Evolutionary conservation across 768 basidiomycete species (phyloP), one percentile per base, ranked within the genome.

Genomic region (Tulasnella sp.): DNA sequence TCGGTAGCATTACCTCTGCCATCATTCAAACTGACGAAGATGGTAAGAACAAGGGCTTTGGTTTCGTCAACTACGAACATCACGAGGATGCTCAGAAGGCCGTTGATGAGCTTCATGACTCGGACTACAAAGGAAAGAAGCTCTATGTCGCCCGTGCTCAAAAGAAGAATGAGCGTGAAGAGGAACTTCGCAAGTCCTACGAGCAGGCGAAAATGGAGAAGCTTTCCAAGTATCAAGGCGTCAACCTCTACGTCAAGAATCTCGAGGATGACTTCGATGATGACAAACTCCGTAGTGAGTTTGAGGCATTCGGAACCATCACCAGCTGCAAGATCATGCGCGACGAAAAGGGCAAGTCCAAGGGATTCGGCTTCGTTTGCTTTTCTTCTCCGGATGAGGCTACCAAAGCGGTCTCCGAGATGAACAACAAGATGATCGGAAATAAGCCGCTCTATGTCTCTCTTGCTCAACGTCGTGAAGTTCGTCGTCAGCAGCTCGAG

Each of bases 351-450:
- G 77, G 76, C 54, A 79, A 74, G 46, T 95, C 91, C 8, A 91
- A 91, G 66, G 91, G 93, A 59, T 99, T 99, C 63, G 95, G 95
- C 58, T 99, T 99, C 65, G 95, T 99, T 60, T 99, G 95, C 70
- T 99, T 90, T 75, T 89, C 90, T 31, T 83, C 90, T 47, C 91
- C 95, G 42, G 95, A 99, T 58, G 95, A 99, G 70, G 92, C 95
- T 20, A 96, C 90, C 63, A 98, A 98, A 73, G 95, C 95, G 55
- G 91, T 98, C 54, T 87, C 90, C 49, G 95, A 99, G 73, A 95
- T 99, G 91, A 99, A 99, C 77, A 96, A 95, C 78, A 93, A 93
- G 73, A 98, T 98, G 83, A 88, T 98, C 62, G 93, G 93, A 56
- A 78, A 83, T 58, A 99, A 99, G 72, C 95, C 95, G 47, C 79